Percentiles rank a stretch among this genome's conserved stretches.
phyloP scores from a whole-genome alignment of 257 asterid species.

The Rhazya stricta region DNA sequence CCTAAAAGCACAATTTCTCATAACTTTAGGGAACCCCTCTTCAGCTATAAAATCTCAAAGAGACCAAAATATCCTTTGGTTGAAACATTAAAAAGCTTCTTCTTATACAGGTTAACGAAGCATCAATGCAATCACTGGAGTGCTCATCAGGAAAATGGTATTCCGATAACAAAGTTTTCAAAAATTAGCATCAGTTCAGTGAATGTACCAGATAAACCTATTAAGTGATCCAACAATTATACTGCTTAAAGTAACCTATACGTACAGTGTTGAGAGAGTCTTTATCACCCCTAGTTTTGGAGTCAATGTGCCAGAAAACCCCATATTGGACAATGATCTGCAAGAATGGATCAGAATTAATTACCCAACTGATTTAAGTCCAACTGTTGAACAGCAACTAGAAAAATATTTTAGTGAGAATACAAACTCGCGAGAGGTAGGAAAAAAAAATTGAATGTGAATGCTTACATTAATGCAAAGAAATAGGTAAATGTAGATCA shows the following conservation, averaged over 20 bases:
- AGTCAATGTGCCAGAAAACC: conserved; percentile 75
- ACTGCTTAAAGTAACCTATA: conserved; percentile 19
- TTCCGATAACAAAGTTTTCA: not conserved
- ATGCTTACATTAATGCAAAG: not conserved
- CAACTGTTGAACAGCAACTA: not conserved
- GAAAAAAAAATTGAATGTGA: not conserved
- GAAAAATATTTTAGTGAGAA: conserved; percentile 4
- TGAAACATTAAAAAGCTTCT: not conserved
- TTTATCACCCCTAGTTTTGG: conserved; percentile 61
- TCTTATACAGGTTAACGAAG: not conserved
- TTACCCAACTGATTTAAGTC: conserved; percentile 4
- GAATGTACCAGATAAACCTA: not conserved
- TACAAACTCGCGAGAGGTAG: not conserved
- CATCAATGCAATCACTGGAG: not conserved
- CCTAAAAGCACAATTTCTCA: not conserved
- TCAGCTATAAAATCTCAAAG: not conserved
- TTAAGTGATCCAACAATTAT: conserved; percentile 8
- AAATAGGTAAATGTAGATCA: not conserved
- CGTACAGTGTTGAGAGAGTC: conserved; percentile 72
- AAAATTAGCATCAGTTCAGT: not conserved
- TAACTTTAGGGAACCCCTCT: not conserved
- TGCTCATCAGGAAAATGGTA: not conserved
- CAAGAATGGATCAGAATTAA: conserved; percentile 19
- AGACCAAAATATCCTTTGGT: not conserved
- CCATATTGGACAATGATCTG: conserved; percentile 90